Evolutionary conservation across 208 protist species (phyloP), one percentile per base, ranked within the genome.

Genomic region (Acanthamoeba lugdunensis): DNA sequence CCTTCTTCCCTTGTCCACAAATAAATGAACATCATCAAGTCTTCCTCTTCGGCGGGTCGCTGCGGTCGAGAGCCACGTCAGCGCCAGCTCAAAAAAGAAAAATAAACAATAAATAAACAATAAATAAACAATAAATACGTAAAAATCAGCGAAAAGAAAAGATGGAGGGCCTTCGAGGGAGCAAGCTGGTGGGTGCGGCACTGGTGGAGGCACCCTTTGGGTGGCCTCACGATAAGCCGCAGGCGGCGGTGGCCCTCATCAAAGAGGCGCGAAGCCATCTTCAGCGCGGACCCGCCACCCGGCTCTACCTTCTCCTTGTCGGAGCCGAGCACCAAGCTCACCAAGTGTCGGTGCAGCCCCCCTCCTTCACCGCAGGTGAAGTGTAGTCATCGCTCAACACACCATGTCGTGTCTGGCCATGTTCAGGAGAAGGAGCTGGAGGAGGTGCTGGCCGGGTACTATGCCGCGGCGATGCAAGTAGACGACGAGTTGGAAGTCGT

Each of bases 401-500:
- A 41, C 37, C 37, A 41, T 41, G 37, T 2, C 37, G 37, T 41
- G 37, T 41, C 37, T 41, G 37, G 37, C n/a, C 9, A 18, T 1
- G 33, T 13, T 33, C 50, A 87, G 79, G 30, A 52, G 50, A 54
- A 41, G 50, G 79, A 87, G 21, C 30, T 87, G 41, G 79, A 63
- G 50, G 79, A 37, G 18, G 79, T 37, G 50, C 48, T 87, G 79
- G 79, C 79, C 28, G 79, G 79, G 6, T 87, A 87, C 50, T 87
- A 87, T 50, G 79, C 79, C 5, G 50, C 79, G 28, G 79, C 79
- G 28, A 33, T 87, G 79, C 25, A 87, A 50, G 79, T 65, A 14
- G 52, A 63, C 50, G 79, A 87, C 79, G 79, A 63, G 23, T 4
- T 87, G n/a, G 79, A 87, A 1, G 48, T 87, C n/a, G 30, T 61